phyloP scores from a whole-genome alignment of 129 eudicot species.

The Tagetes erecta region DNA sequence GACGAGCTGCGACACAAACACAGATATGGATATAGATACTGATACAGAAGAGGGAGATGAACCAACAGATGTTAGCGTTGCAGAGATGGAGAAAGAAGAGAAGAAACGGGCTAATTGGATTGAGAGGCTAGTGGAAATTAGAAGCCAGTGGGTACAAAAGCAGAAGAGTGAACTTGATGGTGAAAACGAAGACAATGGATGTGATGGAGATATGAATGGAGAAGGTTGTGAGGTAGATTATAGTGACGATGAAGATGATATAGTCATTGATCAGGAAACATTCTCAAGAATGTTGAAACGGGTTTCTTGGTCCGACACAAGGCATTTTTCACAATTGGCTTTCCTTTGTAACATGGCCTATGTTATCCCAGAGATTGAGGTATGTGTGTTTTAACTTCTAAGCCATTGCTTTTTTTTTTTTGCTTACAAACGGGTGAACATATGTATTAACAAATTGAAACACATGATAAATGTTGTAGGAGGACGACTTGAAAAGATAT shows the following conservation, averaged over 20 bases:
- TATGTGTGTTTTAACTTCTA: constrained; percentile 36
- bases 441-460: neutral
- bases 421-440: neutral
- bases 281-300: constrained; percentile 43
- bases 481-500: constrained; percentile 59
- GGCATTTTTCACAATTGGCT: constrained; percentile 64
- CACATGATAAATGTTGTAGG: constrained; percentile 36
- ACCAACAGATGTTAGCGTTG: constrained; percentile 17
- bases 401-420: constrained; percentile 20
- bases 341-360: constrained; percentile 86
- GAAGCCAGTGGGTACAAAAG: constrained; percentile 50
- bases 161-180: constrained; percentile 28
- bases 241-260: constrained; percentile 52
- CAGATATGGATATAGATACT: constrained; percentile 28
- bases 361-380: constrained; percentile 78
- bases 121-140: constrained; percentile 56
- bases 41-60: constrained; percentile 23
- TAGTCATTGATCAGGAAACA: constrained; percentile 42
- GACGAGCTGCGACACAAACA: constrained; percentile 34
- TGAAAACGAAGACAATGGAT: constrained; percentile 34
- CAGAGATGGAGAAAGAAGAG: constrained; percentile 33
- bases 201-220: constrained; percentile 43
- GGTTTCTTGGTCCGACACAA: constrained; percentile 81
- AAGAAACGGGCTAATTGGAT: constrained; percentile 61
- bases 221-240: constrained; percentile 67